Conservation (phyloP, 176 grass and related monocot species). For the Saccharum officinarum region DNA sequence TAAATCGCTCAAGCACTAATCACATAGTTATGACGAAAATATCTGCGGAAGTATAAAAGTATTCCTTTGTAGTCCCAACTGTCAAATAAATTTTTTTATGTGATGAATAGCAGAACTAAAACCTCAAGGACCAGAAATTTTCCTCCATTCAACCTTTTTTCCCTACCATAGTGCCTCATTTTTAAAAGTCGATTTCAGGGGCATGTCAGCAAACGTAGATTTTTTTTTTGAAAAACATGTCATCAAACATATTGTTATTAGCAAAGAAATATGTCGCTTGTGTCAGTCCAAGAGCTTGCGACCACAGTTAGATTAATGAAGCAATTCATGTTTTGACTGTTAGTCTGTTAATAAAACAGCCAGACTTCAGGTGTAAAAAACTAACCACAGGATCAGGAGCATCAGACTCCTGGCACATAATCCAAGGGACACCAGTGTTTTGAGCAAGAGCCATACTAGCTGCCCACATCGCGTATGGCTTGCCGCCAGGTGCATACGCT, state of each 20-base stretch:
- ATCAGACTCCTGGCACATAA: constrained; percentile 91
- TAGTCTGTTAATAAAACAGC: neutral
- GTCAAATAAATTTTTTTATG: neutral
- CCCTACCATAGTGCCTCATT: neutral
- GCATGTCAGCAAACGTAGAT: neutral
- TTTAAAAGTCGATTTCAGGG: neutral
- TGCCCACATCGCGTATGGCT: constrained; percentile 86
- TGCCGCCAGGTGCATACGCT: constrained; percentile 37
- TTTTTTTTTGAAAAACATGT: neutral
- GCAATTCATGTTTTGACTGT: neutral
- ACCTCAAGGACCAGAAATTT: neutral
- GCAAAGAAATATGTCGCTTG: neutral
- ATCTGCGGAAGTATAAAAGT: neutral
- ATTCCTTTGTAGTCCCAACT: neutral
- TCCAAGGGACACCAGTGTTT: constrained; percentile 86
- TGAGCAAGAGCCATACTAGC: constrained; percentile 88
- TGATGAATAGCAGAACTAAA: neutral
- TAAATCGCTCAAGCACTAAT: neutral
- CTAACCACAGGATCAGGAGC: constrained; percentile 87
- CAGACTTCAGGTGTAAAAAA: neutral
- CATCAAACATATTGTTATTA: neutral
- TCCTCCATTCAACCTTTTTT: neutral
- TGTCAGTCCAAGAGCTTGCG: neutral
- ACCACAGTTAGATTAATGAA: neutral
- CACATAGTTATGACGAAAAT: constrained; percentile 4